These are phyloP conservation scores for Hemisphaericaspora xylofermentans DNA, from an alignment of 1,139 yeast species.

Conservation along the genomic window DNA sequence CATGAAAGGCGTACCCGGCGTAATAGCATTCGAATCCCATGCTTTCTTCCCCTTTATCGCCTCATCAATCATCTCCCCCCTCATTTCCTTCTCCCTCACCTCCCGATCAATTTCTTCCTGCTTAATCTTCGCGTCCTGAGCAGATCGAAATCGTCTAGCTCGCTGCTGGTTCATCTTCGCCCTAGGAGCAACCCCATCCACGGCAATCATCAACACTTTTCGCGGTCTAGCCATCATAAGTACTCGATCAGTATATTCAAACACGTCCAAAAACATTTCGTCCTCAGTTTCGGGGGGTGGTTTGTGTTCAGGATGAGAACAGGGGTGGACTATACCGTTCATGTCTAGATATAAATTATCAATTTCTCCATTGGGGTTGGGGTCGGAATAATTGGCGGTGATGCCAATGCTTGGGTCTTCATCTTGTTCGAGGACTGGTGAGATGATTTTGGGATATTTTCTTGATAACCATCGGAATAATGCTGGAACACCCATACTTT, in stretches of 20 bases:
- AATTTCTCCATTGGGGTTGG: conserved; percentile 94
- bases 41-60: conserved; percentile 56
- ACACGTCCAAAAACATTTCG: conserved; percentile 89
- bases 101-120: conserved; percentile 59
- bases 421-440: conserved; percentile 83
- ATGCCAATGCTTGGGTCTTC: conserved; percentile 39
- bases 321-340: conserved; percentile 98
- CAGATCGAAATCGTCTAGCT: conserved; percentile 92
- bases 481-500: conserved; percentile 81
- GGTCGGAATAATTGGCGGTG: conserved; percentile 62
- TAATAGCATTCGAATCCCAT: conserved; percentile 96
- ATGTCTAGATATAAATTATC: conserved; percentile 90
- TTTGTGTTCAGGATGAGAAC: conserved; percentile 93
- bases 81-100: conserved; percentile 47
- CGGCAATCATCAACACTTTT: conserved; percentile 88
- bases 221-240: conserved; percentile 93
- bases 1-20: conserved; percentile 99
- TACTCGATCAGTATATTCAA: conserved; percentile 86
- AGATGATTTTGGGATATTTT: conserved; percentile 90
- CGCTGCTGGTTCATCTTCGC: conserved; percentile 99
- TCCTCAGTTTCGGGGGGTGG: conserved; percentile 95
- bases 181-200: conserved; percentile 98
- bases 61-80: conserved; percentile 68
- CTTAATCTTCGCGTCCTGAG: conserved; percentile 72
- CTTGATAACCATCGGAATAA: conserved; percentile 93